Evolutionary conservation across 495 filamentous ascomycete genomes (phyloP), one percentile per base, ranked within the genome.

Genomic region (Penicillium cosmopolitanum): DNA sequence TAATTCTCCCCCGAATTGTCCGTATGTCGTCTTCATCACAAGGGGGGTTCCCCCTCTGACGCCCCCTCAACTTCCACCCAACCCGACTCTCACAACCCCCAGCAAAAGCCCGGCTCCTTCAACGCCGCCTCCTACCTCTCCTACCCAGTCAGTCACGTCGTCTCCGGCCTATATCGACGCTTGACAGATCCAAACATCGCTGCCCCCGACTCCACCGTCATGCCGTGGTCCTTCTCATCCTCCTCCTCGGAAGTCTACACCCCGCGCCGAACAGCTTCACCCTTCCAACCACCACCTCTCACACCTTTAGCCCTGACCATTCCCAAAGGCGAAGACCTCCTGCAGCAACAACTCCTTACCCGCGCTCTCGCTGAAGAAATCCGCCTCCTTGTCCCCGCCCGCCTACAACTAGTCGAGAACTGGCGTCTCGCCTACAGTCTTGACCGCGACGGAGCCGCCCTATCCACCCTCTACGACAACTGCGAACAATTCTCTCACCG

Each of bases 391-490:
- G 80, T 98, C 10, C 95, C 95, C 1, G 80, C 93, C 51, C 83
- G 94, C 19, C 75, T 97, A 54, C 90, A 96, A 72, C 83, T 98
- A 13, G 85, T 86, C 57, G 93, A 98, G 60, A 86, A 86, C 60
- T 98, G 95, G 95, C 78, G 80, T 33, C 75, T 98, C 18, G 84
- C 86, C 25, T 98, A 97, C 76, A 94, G 90, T 60, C 82, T 98
- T n/a, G 93, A 96, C 63, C 87, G 93, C 73, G 85, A 98, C 73
- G 95, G 95, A 34, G 90, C 92, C 56, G 95, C 91, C 58, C 77
- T 98, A 7, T 81, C 79, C 25, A 98, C 95, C 12, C 78, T 98
- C 33, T 98, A 98, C 73, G 84, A 92, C 54, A 88, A 88, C 62
- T 91, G 85, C 65, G 79, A 82, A 25, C 71, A 80, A 11, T 80